Evolutionary conservation across 2,329 filamentous ascomycete species (phyloP).

Genomic region (Penicillium corylophilum): DNA sequence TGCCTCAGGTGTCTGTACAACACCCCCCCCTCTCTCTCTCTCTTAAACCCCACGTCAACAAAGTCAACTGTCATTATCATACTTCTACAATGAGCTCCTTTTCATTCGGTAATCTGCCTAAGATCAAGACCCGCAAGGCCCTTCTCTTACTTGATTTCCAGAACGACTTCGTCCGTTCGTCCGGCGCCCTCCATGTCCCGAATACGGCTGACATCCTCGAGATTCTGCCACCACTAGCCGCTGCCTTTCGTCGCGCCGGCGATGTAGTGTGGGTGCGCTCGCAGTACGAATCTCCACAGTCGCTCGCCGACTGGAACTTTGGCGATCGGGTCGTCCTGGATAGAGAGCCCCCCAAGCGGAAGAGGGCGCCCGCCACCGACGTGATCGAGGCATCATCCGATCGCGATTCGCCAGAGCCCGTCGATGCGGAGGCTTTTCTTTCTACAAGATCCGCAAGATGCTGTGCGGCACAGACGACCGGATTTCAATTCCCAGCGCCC

Average conservation of each 20-base stretch:
- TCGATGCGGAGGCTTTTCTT: slow-evolving; percentile 47
- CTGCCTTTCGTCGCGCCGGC: slow-evolving; percentile 69
- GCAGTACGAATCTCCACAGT: slow-evolving; percentile 64
- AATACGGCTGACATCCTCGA: slow-evolving; percentile 66
- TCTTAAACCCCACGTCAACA: neutral
- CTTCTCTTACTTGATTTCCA: slow-evolving; percentile 84
- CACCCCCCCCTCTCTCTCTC: neutral
- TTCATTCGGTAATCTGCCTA: slow-evolving; percentile 39
- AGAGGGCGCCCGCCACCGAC: slow-evolving; percentile 11
- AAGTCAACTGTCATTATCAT: slow-evolving; percentile 19
- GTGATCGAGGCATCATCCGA: slow-evolving; percentile 23
- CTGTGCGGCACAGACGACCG: slow-evolving; percentile 40
- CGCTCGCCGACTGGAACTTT: slow-evolving; percentile 52
- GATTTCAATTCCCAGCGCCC: slow-evolving; percentile 52
- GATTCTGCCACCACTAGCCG: slow-evolving; percentile 64
- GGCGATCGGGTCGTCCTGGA: slow-evolving; percentile 48
- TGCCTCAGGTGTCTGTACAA: slow-evolving; percentile 17
- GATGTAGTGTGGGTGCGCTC: slow-evolving; percentile 84
- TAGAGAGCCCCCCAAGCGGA: slow-evolving; percentile 13
- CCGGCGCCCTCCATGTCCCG: slow-evolving; percentile 66
- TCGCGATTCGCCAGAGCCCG: slow-evolving; percentile 20
- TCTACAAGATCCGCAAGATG: slow-evolving; percentile 35
- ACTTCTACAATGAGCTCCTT: slow-evolving; percentile 34
- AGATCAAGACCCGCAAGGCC: slow-evolving; percentile 63
- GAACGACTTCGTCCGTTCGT: slow-evolving; percentile 75